Base-by-base conservation (phyloP, 148 eudicot genomes). In the Camellia granthamiana region DNA sequence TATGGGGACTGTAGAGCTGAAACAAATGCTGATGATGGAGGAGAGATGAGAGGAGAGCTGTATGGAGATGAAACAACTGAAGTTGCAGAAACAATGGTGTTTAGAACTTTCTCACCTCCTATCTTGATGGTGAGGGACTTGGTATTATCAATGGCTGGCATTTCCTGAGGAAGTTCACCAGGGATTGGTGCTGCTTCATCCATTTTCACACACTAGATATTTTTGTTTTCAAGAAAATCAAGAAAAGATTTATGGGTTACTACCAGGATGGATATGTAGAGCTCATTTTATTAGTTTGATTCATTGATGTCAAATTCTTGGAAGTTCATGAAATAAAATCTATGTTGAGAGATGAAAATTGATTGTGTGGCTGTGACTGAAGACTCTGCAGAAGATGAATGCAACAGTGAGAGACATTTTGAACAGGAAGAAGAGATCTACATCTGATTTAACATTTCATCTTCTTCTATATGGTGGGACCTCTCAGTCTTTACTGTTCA, bases 1-100 rank as follows among this genome's bases (percentile, higher is more conserved):
- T 93, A 93, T 6, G 97, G 97, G 14, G 97, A 93, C 64, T 93
- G 97, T 6, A 90, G 81, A 1, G 97, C 97, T 13, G 97, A 93
- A 4, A 88, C 97, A 81, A 93, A 93, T 19, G 94, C 94, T 4
- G 97, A 93, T 49, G 97, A 93, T 78, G 94, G 92, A 72, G 97
- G 97, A 9, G 94, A 93, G 21, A 92, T 84, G 7, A 91, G 82
- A 43, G 94, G 94, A 15, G 97, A 92, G 80, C 82, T 88, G 44
- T 84, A 93, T 61, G 87, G 90, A 72, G 97, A 91, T 52, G 87
- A 87, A 76, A 86, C 43, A 5, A n/a, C 74, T 43, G 74, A 54
- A 62, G 42, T 59, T 75, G 85, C 54, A 63, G 83, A 30, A 64
- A 76, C 80, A 42, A 64, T 79, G 56, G 41, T 79, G 51, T 77